These are phyloP conservation scores for Rhodotorula sp. DNA, from an alignment of 1,284 basidiomycete genomes.

Conservation along the genomic window DNA sequence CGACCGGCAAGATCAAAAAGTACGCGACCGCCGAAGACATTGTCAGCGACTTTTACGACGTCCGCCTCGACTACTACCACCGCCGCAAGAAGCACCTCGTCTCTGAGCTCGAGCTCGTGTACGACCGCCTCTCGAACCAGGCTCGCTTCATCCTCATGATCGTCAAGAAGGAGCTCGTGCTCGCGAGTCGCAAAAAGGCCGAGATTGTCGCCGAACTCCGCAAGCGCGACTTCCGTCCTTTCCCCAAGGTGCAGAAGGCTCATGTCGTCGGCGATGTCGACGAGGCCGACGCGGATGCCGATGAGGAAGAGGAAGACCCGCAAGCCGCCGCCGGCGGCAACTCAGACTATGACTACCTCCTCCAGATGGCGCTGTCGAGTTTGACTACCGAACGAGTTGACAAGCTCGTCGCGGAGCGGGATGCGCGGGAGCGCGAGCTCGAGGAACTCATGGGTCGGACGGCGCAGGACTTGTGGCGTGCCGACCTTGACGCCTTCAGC, in stretches of 20 bases:
- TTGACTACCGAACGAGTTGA: conserved; percentile 94
- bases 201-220: conserved; percentile 85
- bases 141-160: conserved; percentile 98
- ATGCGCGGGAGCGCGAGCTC: conserved; percentile 80
- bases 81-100: conserved; percentile 94
- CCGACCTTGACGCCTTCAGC: conserved; percentile 81
- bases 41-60: conserved; percentile 88
- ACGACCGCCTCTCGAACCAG: conserved; percentile 89
- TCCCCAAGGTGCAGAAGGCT: conserved; percentile 74
- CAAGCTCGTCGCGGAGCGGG: conserved; percentile 75
- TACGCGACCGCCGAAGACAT: conserved; percentile 89
- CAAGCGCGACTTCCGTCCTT: conserved; percentile 79
- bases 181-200: conserved; percentile 86
- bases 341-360: conserved; percentile 88
- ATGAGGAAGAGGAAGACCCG: conserved; percentile 53
- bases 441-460: conserved; percentile 73
- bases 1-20: conserved; percentile 93
- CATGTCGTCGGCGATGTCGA: conserved; percentile 71
- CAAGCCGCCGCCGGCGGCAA: conserved; percentile 52
- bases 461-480: conserved; percentile 85
- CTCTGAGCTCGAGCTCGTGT: conserved; percentile 75
- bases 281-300: conserved; percentile 63
- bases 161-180: conserved; percentile 78
- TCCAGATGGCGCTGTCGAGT: conserved; percentile 94
- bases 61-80: conserved; percentile 86